Conservation (phyloP, 495 filamentous ascomycete species). For the Annulohypoxylon maeteangense region DNA sequence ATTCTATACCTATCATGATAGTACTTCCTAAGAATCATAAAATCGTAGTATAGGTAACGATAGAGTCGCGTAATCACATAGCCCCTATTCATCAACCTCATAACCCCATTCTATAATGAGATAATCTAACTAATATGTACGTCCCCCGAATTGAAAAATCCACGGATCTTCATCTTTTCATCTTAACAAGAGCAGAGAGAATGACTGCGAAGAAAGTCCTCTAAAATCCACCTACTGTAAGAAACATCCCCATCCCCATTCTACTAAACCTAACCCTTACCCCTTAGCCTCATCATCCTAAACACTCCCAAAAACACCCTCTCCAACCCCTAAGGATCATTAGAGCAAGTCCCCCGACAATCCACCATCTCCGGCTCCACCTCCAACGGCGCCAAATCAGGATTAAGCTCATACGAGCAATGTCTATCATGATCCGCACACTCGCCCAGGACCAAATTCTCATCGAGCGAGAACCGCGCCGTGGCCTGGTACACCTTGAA, state of each 20-base stretch:
- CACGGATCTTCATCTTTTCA: background rate
- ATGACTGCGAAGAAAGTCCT: background rate
- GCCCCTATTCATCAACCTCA: background rate
- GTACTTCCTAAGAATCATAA: background rate
- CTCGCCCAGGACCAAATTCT: background rate
- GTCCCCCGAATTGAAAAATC: background rate
- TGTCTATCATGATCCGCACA: background rate
- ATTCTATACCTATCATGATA: no score
- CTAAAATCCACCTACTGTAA: background rate
- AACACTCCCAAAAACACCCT: background rate
- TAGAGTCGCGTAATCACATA: background rate
- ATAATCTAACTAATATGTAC: conserved; percentile 1
- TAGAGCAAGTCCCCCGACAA: conserved; percentile 26
- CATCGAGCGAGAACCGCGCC: conserved; percentile 14
- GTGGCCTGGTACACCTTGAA: conserved; percentile 29
- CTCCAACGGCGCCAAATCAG: background rate
- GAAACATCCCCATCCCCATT: background rate
- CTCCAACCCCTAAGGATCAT: background rate
- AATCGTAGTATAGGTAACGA: background rate
- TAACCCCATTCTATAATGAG: background rate
- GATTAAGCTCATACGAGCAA: conserved; percentile 4
- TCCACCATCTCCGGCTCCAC: conserved; percentile 18
- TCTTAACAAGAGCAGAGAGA: background rate
- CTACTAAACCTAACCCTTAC: background rate
- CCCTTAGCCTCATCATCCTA: background rate